Conservation (phyloP, 2,329 filamentous ascomycete species). For the Pyricularia sp. region DNA sequence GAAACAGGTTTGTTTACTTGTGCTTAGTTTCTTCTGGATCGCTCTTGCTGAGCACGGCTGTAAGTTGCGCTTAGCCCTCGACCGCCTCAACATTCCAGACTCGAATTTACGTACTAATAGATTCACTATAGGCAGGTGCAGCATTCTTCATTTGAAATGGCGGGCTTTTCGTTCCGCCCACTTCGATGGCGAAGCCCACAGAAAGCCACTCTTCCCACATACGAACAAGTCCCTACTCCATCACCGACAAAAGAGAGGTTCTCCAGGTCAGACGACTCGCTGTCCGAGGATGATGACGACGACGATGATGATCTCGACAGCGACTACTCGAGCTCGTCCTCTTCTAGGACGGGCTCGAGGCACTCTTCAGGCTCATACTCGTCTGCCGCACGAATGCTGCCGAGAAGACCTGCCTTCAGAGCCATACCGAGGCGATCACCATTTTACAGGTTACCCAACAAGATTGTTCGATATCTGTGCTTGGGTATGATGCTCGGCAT, state of each 20-base stretch:
- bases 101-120: not conserved
- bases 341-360: slow-evolving; percentile 45
- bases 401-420: slow-evolving; percentile 24
- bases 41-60: not conserved
- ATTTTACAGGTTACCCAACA: slow-evolving; percentile 59
- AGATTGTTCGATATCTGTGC: slow-evolving; percentile 70
- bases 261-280: slow-evolving; percentile 39
- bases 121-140: not conserved
- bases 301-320: slow-evolving; percentile 19
- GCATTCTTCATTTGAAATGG: slow-evolving; percentile 29
- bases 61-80: not conserved
- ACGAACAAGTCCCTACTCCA: slow-evolving; percentile 31
- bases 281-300: slow-evolving; percentile 30
- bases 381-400: slow-evolving; percentile 33
- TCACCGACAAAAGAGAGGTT: slow-evolving; percentile 36
- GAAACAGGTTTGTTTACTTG: not conserved
- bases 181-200: slow-evolving; percentile 36
- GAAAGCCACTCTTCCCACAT: slow-evolving; percentile 35
- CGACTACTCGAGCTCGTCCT: slow-evolving; percentile 28
- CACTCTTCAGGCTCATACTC: slow-evolving; percentile 35
- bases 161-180: slow-evolving; percentile 34
- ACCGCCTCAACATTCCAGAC: not conserved
- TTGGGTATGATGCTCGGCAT: slow-evolving; percentile 60
- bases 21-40: not conserved
- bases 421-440: slow-evolving; percentile 21